Evolutionary conservation across 2,329 filamentous ascomycete species (phyloP), one percentile per base, ranked within the genome.

Genomic region (Sphaceloma murrayae): DNA sequence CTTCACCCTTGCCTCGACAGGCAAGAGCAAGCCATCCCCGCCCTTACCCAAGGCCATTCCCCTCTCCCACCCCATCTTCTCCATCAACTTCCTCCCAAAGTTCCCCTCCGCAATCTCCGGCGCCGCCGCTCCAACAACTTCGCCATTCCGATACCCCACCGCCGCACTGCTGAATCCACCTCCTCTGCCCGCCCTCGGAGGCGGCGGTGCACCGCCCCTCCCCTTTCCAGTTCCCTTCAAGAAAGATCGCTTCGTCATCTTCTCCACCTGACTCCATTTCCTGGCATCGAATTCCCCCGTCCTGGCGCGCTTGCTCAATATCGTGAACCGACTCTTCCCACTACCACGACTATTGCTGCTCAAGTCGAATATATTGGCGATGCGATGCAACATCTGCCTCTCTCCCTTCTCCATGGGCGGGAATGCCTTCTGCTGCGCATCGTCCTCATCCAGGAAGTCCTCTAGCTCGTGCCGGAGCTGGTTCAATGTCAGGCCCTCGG

Each of bases 31-130:
- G 22, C 91, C 91, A 61, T 93, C 94, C 51, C 93, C 79, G 1
- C 69, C 59, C 8, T 84, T 77, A 43, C 91, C 91, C 1, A 98
- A 72, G 1, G 83, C 84, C 57, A 81, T 94, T 4, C 91, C 91
- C 43, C 73, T 81, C 49, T 76, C 83, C 88, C 91, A 98, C 3
- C 91, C 91, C 91, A 96, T 96, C 65, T 91, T 96, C 66, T 94
- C 86, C 51, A 98, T 66, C 78, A 98, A 84, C 2, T 78, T 77
- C 40, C 86, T 76, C 8, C 91, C 91, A 52, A 78, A 85, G 59
- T 94, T 96, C 43, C 82, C 83, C 3, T 70, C 68, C 1, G 85
- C 84, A 22, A 98, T 72, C 60, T 94, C 88, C 8, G 87, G 84
- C 1, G 89, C 88, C 36, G 78, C 77, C 1, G 76, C 85, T 36